Evolutionary conservation across 2,329 filamentous ascomycete genomes (phyloP).

Genomic region (Colletotrichum ledebouriae): DNA sequence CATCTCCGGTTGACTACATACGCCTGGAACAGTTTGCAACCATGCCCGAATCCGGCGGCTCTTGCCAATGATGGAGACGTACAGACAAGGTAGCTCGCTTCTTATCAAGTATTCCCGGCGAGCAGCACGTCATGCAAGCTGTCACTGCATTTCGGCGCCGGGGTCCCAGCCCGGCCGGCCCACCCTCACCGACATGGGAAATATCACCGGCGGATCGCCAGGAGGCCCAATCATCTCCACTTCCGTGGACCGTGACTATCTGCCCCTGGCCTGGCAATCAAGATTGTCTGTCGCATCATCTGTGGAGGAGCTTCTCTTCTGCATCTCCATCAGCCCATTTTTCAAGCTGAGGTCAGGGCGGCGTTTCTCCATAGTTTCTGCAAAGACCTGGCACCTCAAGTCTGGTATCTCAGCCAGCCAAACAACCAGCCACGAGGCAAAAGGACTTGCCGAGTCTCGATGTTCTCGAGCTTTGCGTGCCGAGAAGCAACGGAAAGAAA

Average conservation of each 20-base stretch:
- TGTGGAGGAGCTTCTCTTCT: conserved; percentile 2
- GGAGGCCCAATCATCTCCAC: conserved; percentile 18
- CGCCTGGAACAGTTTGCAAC: no score
- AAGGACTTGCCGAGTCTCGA: background rate
- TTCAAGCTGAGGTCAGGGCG: conserved; percentile 39
- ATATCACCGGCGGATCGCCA: conserved; percentile 14
- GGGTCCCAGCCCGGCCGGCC: conserved; percentile 12
- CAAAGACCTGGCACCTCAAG: background rate
- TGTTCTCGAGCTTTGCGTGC: background rate
- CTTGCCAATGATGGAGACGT: no score
- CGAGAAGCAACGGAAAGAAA: background rate
- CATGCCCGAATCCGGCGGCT: no score
- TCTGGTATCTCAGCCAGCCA: background rate
- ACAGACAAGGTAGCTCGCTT: no score
- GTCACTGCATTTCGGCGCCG: conserved; percentile 6
- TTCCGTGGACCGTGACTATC: conserved; percentile 5
- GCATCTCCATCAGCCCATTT: conserved; percentile 32
- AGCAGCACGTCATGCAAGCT: background rate
- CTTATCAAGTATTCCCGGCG: conserved; percentile 5
- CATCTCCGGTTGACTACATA: background rate
- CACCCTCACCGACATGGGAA: conserved; percentile 12
- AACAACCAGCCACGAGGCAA: conserved; percentile 15
- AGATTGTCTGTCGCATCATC: conserved; percentile 1
- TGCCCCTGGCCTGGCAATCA: conserved; percentile 1
- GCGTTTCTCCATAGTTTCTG: conserved; percentile 31